Percentiles rank a stretch among this genome's conserved stretches.
Conservation (phyloP, 1,139 yeast species). For the Debaryomyces coudertii region DNA sequence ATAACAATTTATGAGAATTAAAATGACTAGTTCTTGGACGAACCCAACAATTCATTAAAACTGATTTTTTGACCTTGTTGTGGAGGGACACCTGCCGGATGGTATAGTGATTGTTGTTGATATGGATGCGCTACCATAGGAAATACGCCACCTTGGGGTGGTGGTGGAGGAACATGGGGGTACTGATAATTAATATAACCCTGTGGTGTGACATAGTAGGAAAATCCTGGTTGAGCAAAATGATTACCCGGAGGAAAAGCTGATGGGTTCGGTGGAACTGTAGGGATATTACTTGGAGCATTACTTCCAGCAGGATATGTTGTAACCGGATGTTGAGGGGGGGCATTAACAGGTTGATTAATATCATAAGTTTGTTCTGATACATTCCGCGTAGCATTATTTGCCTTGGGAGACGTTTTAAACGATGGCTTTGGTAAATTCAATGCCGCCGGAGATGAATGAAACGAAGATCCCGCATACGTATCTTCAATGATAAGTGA, state of each 20-base stretch:
- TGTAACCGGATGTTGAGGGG: constrained; percentile 34
- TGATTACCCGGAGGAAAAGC: constrained; percentile 4
- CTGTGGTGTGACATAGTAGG: constrained; percentile 35
- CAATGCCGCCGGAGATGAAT: constrained; percentile 59
- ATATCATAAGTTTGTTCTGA: constrained; percentile 2
- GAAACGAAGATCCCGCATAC: constrained; percentile 63
- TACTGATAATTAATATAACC: constrained; percentile 29
- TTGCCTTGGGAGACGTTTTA: constrained; percentile 32
- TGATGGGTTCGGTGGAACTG: constrained; percentile 14
- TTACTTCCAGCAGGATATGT: constrained; percentile 23
- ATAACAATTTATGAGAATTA: constrained; percentile 6
- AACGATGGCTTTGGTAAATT: constrained; percentile 61
- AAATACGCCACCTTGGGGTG: constrained; percentile 10
- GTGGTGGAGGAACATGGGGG: constrained; percentile 14
- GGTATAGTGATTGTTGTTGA: constrained; percentile 14
- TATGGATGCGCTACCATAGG: constrained; percentile 12
- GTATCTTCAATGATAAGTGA: constrained; percentile 29
- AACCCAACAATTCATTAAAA: constrained; percentile 45
- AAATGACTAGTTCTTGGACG: constrained; percentile 26
- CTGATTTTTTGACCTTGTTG: constrained; percentile 42
- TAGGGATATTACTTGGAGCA: constrained; percentile 4
- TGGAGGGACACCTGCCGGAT: constrained; percentile 5
- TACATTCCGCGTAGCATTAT: constrained; percentile 11
- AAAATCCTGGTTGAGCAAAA: constrained; percentile 31
- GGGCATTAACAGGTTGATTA: constrained; percentile 11